Evolutionary conservation across 164 flowering plant genomes (phyloP), one percentile per base, ranked within the genome.

Genomic region (Nymphaea thermarum): DNA sequence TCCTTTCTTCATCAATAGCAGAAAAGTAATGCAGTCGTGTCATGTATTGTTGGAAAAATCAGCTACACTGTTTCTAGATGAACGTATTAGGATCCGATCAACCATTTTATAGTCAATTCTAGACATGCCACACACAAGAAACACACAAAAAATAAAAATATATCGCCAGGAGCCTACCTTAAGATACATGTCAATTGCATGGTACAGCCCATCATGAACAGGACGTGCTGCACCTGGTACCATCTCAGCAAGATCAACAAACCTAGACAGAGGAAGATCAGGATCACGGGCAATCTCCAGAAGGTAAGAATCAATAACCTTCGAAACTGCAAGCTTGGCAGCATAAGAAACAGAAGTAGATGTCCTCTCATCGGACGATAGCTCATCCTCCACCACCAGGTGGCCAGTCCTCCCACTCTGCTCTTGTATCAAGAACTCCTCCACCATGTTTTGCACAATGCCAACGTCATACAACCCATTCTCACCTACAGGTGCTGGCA

Each of bases 161-260:
- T 25, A 51, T 51, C 14, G 14, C 57, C 44, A 68, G 68, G 59
- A n/a, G 3, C 69, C 5, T 73, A 91, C 99, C 90, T 90, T 90
- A 64, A 94, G 87, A 72, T 79, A 91, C 77, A 76, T 88, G 81
- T 94, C 99, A 61, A 94, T 84, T 65, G 98, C 98, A 42, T 87
- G 83, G 73, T 94, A 94, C 42, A 94, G 80, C n/a, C 85, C 87
- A 72, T 94, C 99, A 80, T 90, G 96, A 61, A 82, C 68, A 42
- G 90, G 88, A 8, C 96, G 72, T 36, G 88, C 65, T 68, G 79
- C 79, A 25, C 79, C 72, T 4, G 94, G 81, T 4, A 86, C 82
- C 82, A 85, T 67, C 69, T 87, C 85, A 4, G 96, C 90, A 43
- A 91, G 84, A 53, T 76, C 84, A 63, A 84, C 72, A 71, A 94